Evolutionary conservation across 495 filamentous ascomycete species (phyloP), one percentile per base, ranked within the genome.

Genomic region (Penicillium cinerascens): DNA sequence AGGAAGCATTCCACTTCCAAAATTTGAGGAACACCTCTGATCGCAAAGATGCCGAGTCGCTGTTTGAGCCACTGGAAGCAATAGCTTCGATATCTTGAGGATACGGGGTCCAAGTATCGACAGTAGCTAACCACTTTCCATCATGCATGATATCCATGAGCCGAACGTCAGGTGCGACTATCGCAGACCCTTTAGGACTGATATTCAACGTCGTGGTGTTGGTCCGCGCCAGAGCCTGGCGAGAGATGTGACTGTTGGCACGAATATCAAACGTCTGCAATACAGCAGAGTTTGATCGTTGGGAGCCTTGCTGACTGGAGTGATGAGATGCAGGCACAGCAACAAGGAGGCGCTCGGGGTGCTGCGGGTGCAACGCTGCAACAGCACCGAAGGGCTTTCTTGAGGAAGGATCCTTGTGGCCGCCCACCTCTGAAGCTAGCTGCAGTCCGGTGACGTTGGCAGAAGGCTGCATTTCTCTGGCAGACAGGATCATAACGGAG

Each of bases 91-190:
- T 44, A 58, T 92, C 89, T 48, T 76, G 74, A 25, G 70, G 68
- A 17, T 85, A 82, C 17, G 91, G 91, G 44, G 74, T 79, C 93
- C 93, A 99, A 51, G 87, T 85, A 61, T 99, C 95, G 4, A 95
- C 80, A 0, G 89, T 96, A 33, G 88, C 91, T 54, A 99, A 78
- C 93, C 93, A 99, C 55, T 84, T 79, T 1, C 91, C 92, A 64
- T 97, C 86, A 22, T 77, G 65, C 20, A 87, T 88, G 51, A 92
- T 78, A 45, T 82, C 77, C 49, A 99, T 69, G 43, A 84, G 79
- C 11, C 78, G 85, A 41, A 95, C 78, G 54, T 86, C 82, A 7
- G 93, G 92, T 51, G 95, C 84, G 1, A 75, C 65, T 41, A 97
- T 78, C 17, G 78, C 74, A 37, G 79, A 78, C 0, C 84, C 79